Conservation (phyloP, 441 rosid species). For the Pelargonium citronellum region DNA sequence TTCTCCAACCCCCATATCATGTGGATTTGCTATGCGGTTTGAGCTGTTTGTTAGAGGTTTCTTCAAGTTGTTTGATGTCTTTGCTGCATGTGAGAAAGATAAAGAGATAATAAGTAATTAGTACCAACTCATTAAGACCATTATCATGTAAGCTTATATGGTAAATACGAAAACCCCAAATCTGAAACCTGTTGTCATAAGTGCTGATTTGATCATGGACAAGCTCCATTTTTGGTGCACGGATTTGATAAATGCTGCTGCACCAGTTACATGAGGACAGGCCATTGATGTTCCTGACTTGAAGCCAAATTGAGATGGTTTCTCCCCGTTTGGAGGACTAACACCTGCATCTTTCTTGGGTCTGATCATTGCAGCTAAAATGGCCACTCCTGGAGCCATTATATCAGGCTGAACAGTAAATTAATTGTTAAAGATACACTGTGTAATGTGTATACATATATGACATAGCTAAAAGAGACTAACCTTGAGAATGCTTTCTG, state of each 20-base stretch:
- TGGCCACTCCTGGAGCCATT: conserved; percentile 72
- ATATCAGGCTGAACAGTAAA: conserved; percentile 49
- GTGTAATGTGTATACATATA: no score
- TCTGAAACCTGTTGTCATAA: conserved; percentile 64
- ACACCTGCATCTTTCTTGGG: conserved; percentile 33
- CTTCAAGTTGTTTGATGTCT: conserved; percentile 36
- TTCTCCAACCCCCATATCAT: conserved; percentile 66
- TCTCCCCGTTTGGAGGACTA: conserved; percentile 24
- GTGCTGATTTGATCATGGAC: conserved; percentile 73
- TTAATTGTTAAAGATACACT: neutral
- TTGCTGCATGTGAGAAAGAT: conserved; percentile 38
- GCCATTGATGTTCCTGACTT: conserved; percentile 85
- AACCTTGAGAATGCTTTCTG: conserved; percentile 78
- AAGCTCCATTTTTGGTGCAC: conserved; percentile 46
- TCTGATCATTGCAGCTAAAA: conserved; percentile 48
- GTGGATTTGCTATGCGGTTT: conserved; percentile 39
- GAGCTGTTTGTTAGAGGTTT: conserved; percentile 41
- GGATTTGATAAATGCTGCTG: conserved; percentile 57
- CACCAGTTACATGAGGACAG: conserved; percentile 79
- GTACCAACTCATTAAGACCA: no score
- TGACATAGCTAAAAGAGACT: neutral
- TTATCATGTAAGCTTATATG: no score
- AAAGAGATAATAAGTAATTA: no score
- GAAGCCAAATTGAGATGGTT: conserved; percentile 33
- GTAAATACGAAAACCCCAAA: no score